phyloP scores from a whole-genome alignment of 495 filamentous ascomycete species.

The Extremus antarcticus region DNA sequence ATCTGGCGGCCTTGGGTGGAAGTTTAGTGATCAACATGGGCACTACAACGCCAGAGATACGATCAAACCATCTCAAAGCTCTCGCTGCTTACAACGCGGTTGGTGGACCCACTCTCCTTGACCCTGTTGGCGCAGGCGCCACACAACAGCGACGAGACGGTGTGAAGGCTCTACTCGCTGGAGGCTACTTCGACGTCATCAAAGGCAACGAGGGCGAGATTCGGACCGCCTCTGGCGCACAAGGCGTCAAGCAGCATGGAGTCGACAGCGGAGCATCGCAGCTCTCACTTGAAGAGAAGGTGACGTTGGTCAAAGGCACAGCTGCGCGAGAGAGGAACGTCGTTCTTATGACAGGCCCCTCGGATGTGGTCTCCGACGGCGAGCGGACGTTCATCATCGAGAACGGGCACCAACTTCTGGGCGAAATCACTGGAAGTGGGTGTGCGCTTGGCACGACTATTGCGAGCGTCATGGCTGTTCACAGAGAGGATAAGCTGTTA shows the following conservation, averaged over 20 bases:
- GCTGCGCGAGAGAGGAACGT: slow-evolving; percentile 60
- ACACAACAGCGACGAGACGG: slow-evolving; percentile 61
- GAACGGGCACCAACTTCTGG: slow-evolving; percentile 71
- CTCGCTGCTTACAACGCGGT: slow-evolving; percentile 66
- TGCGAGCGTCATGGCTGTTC: slow-evolving; percentile 56
- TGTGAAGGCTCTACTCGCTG: slow-evolving; percentile 58
- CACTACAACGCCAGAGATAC: slow-evolving; percentile 61
- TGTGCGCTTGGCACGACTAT: slow-evolving; percentile 77
- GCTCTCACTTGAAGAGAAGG: slow-evolving; percentile 43
- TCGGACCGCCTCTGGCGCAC: slow-evolving; percentile 48
- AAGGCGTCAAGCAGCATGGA: slow-evolving; percentile 51
- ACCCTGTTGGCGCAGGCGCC: slow-evolving; percentile 86
- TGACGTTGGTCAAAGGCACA: slow-evolving; percentile 49
- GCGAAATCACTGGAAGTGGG: slow-evolving; percentile 77
- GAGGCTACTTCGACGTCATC: slow-evolving; percentile 73
- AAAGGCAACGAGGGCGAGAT: slow-evolving; percentile 96
- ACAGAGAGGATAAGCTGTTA: slow-evolving; percentile 52
- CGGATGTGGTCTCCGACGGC: slow-evolving; percentile 73
- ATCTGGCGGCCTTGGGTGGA: slow-evolving; percentile 55
- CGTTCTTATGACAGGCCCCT: slow-evolving; percentile 74
- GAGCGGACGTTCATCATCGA: slow-evolving; percentile 49
- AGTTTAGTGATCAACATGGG: slow-evolving; percentile 93
- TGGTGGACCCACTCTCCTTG: slow-evolving; percentile 67
- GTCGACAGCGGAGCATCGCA: slow-evolving; percentile 69
- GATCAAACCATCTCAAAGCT: slow-evolving; percentile 55